phyloP scores from a whole-genome alignment of 805 yeast species.

The Saccharomycopsis microspora region DNA sequence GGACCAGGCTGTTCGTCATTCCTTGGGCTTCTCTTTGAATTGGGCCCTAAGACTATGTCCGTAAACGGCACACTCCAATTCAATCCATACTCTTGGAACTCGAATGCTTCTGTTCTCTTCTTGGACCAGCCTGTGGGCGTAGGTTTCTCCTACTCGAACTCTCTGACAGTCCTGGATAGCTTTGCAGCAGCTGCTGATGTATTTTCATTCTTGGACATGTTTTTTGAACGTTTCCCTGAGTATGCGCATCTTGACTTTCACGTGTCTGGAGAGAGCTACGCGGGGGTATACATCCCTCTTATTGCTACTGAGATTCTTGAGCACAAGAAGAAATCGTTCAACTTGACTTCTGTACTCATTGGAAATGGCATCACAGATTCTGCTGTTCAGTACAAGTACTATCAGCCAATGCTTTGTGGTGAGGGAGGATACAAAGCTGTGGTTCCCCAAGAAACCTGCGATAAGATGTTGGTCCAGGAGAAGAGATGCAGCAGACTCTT shows the following conservation, averaged over 20 bases:
- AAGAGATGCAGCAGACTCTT: constrained; percentile 57
- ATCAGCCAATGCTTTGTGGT: constrained; percentile 93
- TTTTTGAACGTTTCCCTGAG: constrained; percentile 77
- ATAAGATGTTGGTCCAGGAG: constrained; percentile 44
- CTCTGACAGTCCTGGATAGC: constrained; percentile 49
- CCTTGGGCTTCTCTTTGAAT: constrained; percentile 82
- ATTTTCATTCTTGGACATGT: constrained; percentile 69
- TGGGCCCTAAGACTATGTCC: constrained; percentile 77
- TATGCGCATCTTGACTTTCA: constrained; percentile 50
- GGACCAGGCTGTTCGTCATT: constrained; percentile 95
- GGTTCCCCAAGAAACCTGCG: constrained; percentile 58
- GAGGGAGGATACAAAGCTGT: constrained; percentile 61
- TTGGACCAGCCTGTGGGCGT: constrained; percentile 92
- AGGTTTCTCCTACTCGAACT: constrained; percentile 69
- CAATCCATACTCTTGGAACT: constrained; percentile 87
- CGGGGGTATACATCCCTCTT: constrained; percentile 74
- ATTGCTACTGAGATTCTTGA: constrained; percentile 44
- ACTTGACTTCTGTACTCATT: constrained; percentile 69
- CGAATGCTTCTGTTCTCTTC: constrained; percentile 80
- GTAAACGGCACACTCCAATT: constrained; percentile 51
- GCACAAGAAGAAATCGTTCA: constrained; percentile 34
- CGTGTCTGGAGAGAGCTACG: constrained; percentile 78
- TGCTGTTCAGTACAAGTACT: constrained; percentile 62
- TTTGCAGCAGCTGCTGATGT: constrained; percentile 84
- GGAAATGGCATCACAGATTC: constrained; percentile 94